Percentiles rank a stretch among this genome's conserved stretches.
phyloP scores from a whole-genome alignment of 805 yeast genomes.

The Metschnikowia aberdeeniae region DNA sequence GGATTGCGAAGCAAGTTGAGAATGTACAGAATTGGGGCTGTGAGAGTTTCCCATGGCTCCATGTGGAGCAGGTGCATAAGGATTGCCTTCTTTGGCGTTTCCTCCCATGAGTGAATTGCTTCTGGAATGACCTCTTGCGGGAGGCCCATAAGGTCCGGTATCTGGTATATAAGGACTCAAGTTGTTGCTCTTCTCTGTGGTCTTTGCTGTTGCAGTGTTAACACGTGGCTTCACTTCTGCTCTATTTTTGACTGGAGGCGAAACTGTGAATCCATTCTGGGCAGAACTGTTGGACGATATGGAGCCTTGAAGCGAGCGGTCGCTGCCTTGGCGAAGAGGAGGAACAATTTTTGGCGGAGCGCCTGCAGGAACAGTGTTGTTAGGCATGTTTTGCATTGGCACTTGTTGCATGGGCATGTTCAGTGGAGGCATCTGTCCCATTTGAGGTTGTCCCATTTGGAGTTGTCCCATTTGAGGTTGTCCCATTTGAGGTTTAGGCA shows the following conservation, averaged over 20 bases:
- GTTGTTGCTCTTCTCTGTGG: slow-evolving; percentile 20
- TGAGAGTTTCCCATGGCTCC: neutral
- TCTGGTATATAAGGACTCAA: slow-evolving; percentile 41
- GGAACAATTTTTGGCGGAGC: neutral
- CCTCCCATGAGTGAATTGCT: slow-evolving; percentile 39
- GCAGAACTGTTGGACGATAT: neutral
- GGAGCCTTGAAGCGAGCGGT: neutral
- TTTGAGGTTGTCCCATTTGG: neutral
- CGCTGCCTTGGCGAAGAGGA: neutral
- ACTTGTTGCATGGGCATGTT: neutral
- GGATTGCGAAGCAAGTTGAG: slow-evolving; percentile 4
- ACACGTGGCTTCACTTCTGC: slow-evolving; percentile 12
- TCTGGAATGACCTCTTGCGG: slow-evolving; percentile 35
- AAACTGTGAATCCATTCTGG: neutral
- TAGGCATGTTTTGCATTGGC: slow-evolving; percentile 1
- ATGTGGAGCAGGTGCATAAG: slow-evolving; percentile 35
- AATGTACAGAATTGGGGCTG: slow-evolving; percentile 19
- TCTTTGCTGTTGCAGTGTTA: slow-evolving; percentile 25
- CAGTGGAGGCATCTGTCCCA: neutral
- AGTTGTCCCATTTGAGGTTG: no score
- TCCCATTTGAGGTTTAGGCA: no score
- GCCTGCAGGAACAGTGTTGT: neutral
- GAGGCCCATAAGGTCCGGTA: slow-evolving; percentile 44
- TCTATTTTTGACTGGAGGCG: neutral
- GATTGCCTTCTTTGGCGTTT: slow-evolving; percentile 38